phyloP scores from a whole-genome alignment of 2,329 filamentous ascomycete genomes.

The Fonsecaea monophora region DNA sequence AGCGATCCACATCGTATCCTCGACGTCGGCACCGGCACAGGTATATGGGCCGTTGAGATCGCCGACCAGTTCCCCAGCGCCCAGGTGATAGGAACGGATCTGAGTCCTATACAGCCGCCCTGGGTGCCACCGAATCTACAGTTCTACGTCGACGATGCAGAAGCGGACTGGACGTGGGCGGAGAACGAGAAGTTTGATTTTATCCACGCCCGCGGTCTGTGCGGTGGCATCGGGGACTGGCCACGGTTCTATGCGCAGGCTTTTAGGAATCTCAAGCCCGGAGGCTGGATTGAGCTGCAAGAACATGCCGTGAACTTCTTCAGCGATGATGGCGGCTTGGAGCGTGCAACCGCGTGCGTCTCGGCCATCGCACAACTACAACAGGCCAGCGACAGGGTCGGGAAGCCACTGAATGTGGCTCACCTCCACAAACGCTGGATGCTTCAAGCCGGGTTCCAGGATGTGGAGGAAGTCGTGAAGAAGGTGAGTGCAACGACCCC shows the following conservation, averaged over 20 bases:
- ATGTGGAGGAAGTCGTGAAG: constrained; percentile 33
- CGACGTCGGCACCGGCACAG: constrained; percentile 5
- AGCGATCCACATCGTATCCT: constrained; percentile 8
- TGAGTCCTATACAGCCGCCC: constrained; percentile 48
- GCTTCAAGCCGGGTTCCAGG: constrained; percentile 40
- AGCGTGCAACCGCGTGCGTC: constrained; percentile 7
- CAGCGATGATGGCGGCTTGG: constrained; percentile 19
- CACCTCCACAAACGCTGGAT: constrained; percentile 25
- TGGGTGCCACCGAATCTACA: constrained; percentile 42
- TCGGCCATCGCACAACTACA: constrained; percentile 6
- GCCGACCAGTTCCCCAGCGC: constrained; percentile 10
- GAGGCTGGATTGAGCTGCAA: constrained; percentile 40
- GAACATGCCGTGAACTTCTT: constrained; percentile 20
- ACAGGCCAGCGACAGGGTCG: constrained; percentile 10
- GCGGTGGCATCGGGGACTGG: constrained; percentile 41
- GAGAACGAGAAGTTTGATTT: constrained; percentile 39
- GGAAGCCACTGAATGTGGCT: constrained; percentile 24
- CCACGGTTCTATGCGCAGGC: constrained; percentile 37
- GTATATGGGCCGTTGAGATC: constrained; percentile 1
- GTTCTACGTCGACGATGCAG: constrained; percentile 45
- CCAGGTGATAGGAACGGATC: constrained; percentile 47
- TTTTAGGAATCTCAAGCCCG: constrained; percentile 41
- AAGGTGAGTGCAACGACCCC: not conserved
- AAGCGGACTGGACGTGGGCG: constrained; percentile 41
- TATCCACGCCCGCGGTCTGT: constrained; percentile 44